Evolutionary conservation across 1,284 basidiomycete genomes (phyloP).

Genomic region (Pseudozyma thailandica): DNA sequence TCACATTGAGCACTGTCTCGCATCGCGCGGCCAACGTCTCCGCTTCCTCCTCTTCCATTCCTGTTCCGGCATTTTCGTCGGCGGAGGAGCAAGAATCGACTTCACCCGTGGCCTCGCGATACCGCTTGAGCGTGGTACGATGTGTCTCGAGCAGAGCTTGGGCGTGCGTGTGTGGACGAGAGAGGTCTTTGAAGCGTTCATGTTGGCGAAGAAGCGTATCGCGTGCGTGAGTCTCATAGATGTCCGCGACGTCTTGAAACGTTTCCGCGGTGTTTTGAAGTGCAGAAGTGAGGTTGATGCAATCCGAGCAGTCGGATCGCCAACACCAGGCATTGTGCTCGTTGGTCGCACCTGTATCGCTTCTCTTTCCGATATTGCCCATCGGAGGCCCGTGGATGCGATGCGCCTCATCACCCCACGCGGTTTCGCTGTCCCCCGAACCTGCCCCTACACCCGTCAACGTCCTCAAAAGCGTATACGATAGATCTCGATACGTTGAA

Average conservation of each 20-base stretch:
- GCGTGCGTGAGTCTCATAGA: slow-evolving; percentile 81
- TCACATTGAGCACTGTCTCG: slow-evolving; percentile 86
- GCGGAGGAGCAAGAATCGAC: slow-evolving; percentile 8
- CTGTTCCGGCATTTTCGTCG: slow-evolving; percentile 2
- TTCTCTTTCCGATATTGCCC: slow-evolving; percentile 71
- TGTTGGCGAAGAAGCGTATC: slow-evolving; percentile 78
- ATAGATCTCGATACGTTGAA: slow-evolving; percentile 51
- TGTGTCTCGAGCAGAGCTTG: slow-evolving; percentile 76
- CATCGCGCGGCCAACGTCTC: slow-evolving; percentile 76
- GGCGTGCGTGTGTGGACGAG: slow-evolving; percentile 78
- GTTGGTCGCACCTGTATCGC: slow-evolving; percentile 72
- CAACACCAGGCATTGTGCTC: slow-evolving; percentile 85
- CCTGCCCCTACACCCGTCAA: slow-evolving; percentile 50
- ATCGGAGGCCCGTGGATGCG: slow-evolving; percentile 67
- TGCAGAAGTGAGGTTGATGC: slow-evolving; percentile 79
- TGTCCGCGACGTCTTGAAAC: slow-evolving; percentile 78
- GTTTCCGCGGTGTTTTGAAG: slow-evolving; percentile 81
- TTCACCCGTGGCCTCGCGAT: slow-evolving; percentile 68
- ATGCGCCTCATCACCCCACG: slow-evolving; percentile 75
- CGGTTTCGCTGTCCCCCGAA: slow-evolving; percentile 8
- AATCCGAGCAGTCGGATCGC: slow-evolving; percentile 80
- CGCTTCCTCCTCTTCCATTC: slow-evolving; percentile 16
- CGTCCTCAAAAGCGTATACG: slow-evolving; percentile 49
- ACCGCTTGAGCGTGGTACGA: slow-evolving; percentile 71
- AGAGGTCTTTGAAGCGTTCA: slow-evolving; percentile 78